Evolutionary conservation across 2,329 filamentous ascomycete species (phyloP), one percentile per base, ranked within the genome.

Genomic region (Diaporthe amygdali): DNA sequence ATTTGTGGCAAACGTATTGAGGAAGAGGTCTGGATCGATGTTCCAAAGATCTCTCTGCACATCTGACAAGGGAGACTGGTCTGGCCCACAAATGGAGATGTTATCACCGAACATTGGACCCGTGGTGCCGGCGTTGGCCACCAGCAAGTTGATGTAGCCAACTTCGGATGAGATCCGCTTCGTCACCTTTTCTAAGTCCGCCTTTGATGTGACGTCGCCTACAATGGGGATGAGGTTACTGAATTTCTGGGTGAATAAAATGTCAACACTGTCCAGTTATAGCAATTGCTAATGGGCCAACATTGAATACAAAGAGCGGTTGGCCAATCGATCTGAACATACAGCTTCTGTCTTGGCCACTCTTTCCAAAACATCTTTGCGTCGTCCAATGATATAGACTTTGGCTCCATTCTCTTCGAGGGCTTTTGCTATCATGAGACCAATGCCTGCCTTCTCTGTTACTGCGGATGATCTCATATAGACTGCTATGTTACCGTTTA

Each of bases 1-100:
- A 75, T 94, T 93, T 15, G 89, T 88, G 55, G 86, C 84, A 79
- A 89, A 89, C 0, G 87, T 87, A 34, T 86, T 78, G 44, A 86
- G 86, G 88, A 91, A 92, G 32, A 7, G 8, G 7, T 12, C 49
- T 6, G 49, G 49, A n/a, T 70, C 59, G 4, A 47, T 37, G 20
- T 88, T 83, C 73, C 87, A 82, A 64, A 89, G 92, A 0, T 89
- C 46, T 30, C 68, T 51, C 32, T 69, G 74, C 8, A 76, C 37
- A 22, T 76, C 74, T 0, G 41, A 51, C 17, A 78, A 54, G 12
- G 71, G 54, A 1, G 71, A 27, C 17, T 69, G 37, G 20, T 69
- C 66, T 7, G 55, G 32, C 9, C 59, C 47, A 22, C 22, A 39
- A 25, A 20, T 39, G 8, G 52, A 56, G 9, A 56, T n/a, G 22